Percentiles rank a stretch among this genome's conserved stretches.
Evolutionary conservation across 192 early-diverging fungal species (phyloP).

Genomic region (Coemansia sp.): DNA sequence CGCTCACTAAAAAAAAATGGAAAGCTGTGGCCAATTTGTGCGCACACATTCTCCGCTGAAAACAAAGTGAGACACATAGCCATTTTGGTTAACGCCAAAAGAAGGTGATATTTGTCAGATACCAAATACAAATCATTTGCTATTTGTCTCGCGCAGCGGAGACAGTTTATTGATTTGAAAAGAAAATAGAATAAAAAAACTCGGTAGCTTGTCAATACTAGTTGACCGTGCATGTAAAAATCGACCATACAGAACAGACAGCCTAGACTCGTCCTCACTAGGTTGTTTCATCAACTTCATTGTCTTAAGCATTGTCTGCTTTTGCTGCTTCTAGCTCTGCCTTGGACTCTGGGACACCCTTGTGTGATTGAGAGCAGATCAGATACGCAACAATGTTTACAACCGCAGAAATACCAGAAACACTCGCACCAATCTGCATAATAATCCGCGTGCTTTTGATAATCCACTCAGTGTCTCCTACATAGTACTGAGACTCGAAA

Average conservation of each 20-base stretch:
- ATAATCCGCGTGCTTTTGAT: background rate
- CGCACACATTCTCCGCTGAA: too few species aligned
- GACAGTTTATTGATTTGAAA: constrained; percentile 1
- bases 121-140: too few species aligned
- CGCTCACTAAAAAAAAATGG: background rate
- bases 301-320: too few species aligned
- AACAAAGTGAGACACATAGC: too few species aligned
- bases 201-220: too few species aligned
- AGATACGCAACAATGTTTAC: background rate
- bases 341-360: background rate
- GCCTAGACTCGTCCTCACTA: background rate
- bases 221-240: background rate
- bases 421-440: background rate
- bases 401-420: background rate
- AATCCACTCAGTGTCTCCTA: too few species aligned
- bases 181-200: background rate
- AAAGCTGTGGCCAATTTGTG: background rate
- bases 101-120: too few species aligned
- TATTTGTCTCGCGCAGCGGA: background rate
- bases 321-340: too few species aligned
- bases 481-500: background rate
- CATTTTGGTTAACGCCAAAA: too few species aligned
- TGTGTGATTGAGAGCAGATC: background rate
- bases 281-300: too few species aligned
- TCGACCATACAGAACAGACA: background rate